Conservation (phyloP, 306 rosid genomes). For the Cicer arietinum region DNA sequence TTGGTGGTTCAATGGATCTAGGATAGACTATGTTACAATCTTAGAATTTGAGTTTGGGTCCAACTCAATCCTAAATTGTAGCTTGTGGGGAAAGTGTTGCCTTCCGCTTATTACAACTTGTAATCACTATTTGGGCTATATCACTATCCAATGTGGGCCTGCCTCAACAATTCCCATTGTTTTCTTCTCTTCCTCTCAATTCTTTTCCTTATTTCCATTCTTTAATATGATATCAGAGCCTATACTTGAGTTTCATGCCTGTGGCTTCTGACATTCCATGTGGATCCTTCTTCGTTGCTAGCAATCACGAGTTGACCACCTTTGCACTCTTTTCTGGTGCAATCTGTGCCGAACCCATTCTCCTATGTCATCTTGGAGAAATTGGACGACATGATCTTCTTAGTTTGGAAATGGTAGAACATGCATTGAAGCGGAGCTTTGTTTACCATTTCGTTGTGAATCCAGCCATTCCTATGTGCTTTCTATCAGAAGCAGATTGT, state of each 20-base stretch:
- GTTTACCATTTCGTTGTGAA: neutral
- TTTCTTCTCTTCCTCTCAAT: neutral
- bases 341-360: neutral
- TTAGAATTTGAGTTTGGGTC: constrained; percentile 1
- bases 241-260: neutral
- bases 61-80: neutral
- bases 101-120: neutral
- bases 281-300: neutral
- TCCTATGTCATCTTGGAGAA: constrained; percentile 3
- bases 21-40: neutral
- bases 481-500: neutral
- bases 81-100: neutral
- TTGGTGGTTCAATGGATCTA: neutral
- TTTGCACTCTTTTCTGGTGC: neutral
- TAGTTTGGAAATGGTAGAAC: neutral
- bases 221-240: neutral
- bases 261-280: neutral
- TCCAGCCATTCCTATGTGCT: neutral
- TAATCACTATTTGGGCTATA: neutral
- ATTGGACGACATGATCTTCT: neutral
- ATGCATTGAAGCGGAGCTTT: neutral
- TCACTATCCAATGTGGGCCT: neutral
- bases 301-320: neutral
- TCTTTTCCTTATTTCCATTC: neutral
- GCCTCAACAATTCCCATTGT: neutral